Conservation (phyloP, 306 rosid genomes). For the Lupinus albus region DNA sequence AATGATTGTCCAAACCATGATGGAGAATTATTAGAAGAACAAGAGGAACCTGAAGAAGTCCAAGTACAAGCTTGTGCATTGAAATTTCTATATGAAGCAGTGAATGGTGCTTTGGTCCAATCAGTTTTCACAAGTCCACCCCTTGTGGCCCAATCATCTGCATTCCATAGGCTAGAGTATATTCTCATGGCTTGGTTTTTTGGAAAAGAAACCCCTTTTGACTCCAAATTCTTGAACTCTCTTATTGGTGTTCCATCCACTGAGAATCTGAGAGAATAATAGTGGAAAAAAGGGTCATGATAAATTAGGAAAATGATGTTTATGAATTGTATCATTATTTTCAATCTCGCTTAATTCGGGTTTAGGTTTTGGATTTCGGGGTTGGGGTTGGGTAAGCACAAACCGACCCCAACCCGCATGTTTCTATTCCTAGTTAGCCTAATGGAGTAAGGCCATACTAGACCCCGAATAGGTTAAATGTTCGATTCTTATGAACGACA, state of each 20-base stretch:
- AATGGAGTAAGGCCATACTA: no score
- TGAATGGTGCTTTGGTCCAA: slow-evolving; percentile 69
- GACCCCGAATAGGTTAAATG: no score
- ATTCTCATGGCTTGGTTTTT: slow-evolving; percentile 59
- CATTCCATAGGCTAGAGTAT: slow-evolving; percentile 67
- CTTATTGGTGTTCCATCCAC: slow-evolving; percentile 71
- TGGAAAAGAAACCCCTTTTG: slow-evolving; percentile 58
- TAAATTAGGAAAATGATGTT: no score
- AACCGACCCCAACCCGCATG: no score
- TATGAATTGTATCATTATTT: no score
- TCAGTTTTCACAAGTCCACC: slow-evolving; percentile 71
- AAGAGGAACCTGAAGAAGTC: slow-evolving; percentile 48
- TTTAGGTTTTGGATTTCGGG: no score
- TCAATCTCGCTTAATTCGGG: no score
- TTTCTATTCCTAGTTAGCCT: no score
- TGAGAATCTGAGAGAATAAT: slow-evolving; percentile 38
- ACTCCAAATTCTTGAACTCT: slow-evolving; percentile 61
- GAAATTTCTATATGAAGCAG: slow-evolving; percentile 56
- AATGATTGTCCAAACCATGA: slow-evolving; percentile 48
- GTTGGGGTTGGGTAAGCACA: no score
- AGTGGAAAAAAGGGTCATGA: neutral
- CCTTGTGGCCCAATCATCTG: slow-evolving; percentile 69
- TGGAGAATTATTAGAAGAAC: slow-evolving; percentile 41
- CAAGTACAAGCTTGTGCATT: slow-evolving; percentile 51
- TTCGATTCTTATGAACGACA: no score